Evolutionary conservation across 305 asterid genomes (phyloP).

Genomic region (Caryopteris hybrid): DNA sequence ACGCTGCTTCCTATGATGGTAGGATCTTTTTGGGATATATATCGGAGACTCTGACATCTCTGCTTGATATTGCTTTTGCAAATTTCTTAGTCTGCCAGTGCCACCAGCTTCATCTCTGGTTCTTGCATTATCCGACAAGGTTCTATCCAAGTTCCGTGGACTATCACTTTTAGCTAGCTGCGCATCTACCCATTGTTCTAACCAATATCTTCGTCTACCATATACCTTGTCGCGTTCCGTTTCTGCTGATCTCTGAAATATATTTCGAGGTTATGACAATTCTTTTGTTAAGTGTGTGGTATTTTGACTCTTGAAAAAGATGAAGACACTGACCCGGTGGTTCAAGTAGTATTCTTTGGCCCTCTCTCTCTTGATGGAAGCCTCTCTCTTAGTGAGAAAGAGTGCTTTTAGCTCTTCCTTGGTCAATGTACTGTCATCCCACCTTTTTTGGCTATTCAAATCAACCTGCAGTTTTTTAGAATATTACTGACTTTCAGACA

Average conservation of each 20-base stretch:
- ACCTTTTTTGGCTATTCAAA: conserved; percentile 68
- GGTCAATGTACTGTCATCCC: conserved; percentile 73
- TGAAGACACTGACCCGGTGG: conserved; percentile 62
- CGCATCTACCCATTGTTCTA: conserved; percentile 92
- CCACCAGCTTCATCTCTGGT: conserved; percentile 41
- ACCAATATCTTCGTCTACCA: conserved; percentile 72
- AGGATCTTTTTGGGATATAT: conserved; percentile 42
- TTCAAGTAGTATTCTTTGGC: conserved; percentile 68
- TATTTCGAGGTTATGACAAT: neutral
- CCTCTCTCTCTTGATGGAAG: conserved; percentile 71
- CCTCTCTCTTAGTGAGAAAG: conserved; percentile 61
- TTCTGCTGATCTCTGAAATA: conserved; percentile 80
- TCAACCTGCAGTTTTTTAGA: conserved; percentile 49
- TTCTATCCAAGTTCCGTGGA: conserved; percentile 29
- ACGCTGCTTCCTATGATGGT: conserved; percentile 62
- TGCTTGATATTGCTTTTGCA: conserved; percentile 41
- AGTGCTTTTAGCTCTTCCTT: conserved; percentile 54
- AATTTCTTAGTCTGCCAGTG: conserved; percentile 23
- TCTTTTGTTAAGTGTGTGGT: neutral
- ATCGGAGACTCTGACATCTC: conserved; percentile 45
- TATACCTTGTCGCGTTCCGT: conserved; percentile 57
- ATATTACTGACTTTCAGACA: neutral
- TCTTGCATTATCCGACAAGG: conserved; percentile 33
- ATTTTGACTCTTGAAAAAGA: neutral
- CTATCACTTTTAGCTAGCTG: conserved; percentile 71